Base-by-base conservation (phyloP, 2,329 filamentous ascomycete species). In the Aureobasidium sp. region DNA sequence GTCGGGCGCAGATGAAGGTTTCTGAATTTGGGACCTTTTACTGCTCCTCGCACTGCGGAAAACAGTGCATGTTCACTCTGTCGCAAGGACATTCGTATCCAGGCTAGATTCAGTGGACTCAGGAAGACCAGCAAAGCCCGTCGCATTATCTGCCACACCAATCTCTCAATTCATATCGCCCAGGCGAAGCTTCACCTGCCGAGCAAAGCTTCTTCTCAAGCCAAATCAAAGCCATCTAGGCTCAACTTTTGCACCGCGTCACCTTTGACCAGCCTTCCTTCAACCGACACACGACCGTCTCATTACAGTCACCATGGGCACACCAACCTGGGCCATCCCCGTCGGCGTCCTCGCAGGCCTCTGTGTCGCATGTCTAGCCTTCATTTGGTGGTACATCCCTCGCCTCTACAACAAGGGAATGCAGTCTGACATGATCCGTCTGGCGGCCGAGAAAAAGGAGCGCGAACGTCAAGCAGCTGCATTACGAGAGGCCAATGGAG, bases 321-420 rank as follows among this genome's bases (percentile, higher is more conserved):
- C 63, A 24, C 37, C 64, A 51, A 34, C 64, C 36, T 68, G 66
- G 64, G 67, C 66, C n/a, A 62, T 70, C 8, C 70, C 70, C 37
- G 68, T 70, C 13, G 69, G 68, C 59, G 63, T 70, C 13, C 66
- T 71, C 20, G 66, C 59, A 26, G 69, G 46, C 26, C 61, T 71
- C 12, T 65, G 66, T 36, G 64, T 66, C 32, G 36, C 63, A 15
- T 65, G 64, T 44, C 65, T 71, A 46, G 32, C 66, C 46, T 69
- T 69, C 57, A 59, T 71, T 60, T 71, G 67, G 66, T 70, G 66
- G 65, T 70, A 66, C 68, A 70, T 71, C 47, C 70, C 70, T 7
- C 66, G 67, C 34, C 51, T 65, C 10, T 70, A 64, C 60, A 63
- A 64, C 2, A 65, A 64, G 20, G 69, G 69, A 20, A 61, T 69